These are phyloP conservation scores for Fusarium sp. DNA, from an alignment of 2,329 filamentous ascomycete genomes.

Conservation along the genomic window DNA sequence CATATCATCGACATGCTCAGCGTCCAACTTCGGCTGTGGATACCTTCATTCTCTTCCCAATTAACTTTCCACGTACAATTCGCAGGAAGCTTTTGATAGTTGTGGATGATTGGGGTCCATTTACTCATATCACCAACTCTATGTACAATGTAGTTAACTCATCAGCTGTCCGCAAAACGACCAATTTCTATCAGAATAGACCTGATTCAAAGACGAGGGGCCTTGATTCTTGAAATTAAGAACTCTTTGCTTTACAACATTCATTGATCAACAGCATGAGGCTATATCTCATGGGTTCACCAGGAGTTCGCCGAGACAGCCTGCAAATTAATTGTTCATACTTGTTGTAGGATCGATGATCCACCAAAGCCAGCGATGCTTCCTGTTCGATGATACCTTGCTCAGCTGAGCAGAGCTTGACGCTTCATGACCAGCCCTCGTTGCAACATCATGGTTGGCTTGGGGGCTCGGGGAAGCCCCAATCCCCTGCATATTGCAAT, in stretches of 20 bases:
- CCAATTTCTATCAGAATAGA: background rate
- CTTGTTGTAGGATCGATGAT: slow-evolving; percentile 7
- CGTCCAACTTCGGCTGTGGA: background rate
- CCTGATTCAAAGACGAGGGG: background rate
- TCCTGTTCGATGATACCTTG: slow-evolving; percentile 12
- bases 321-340: background rate
- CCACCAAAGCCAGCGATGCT: slow-evolving; percentile 12
- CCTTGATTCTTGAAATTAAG: background rate
- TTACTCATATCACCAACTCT: background rate
- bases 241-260: background rate
- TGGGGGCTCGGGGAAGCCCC: background rate
- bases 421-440: slow-evolving; percentile 2
- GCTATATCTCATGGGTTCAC: background rate
- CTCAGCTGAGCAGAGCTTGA: slow-evolving; percentile 25
- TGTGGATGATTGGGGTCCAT: background rate
- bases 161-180: background rate
- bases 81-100: background rate
- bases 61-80: background rate
- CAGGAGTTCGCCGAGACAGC: background rate
- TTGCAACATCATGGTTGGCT: slow-evolving; percentile 25
- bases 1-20: slow-evolving; percentile 16
- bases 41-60: slow-evolving; percentile 5
- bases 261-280: background rate
- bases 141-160: background rate
- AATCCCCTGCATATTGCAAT: slow-evolving; percentile 32